Conservation (phyloP, 2,329 filamentous ascomycete species). For the Penicillium sp. region DNA sequence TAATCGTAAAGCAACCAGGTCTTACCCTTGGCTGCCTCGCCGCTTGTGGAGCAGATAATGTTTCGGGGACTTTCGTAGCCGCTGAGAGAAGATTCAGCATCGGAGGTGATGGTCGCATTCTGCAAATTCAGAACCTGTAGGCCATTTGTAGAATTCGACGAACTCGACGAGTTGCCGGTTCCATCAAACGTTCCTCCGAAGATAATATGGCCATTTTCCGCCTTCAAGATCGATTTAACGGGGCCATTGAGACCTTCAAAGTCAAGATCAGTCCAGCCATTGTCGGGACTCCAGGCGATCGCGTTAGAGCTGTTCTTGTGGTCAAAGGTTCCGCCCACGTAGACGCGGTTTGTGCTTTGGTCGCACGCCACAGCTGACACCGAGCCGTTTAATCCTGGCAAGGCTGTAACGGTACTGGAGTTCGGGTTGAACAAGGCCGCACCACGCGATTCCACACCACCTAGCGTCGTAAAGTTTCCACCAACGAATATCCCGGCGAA, state of each 20-base stretch:
- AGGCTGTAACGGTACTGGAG: conserved; percentile 67
- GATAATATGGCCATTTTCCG: conserved; percentile 78
- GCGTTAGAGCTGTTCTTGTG: conserved; percentile 84
- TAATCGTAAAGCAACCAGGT: conserved; percentile 81
- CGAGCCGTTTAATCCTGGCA: conserved; percentile 78
- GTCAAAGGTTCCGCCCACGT: conserved; percentile 84
- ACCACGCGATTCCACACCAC: conserved; percentile 70
- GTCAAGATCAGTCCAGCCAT: conserved; percentile 75
- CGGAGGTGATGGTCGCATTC: conserved; percentile 70
- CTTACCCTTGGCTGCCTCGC: conserved; percentile 66
- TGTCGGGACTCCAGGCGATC: conserved; percentile 70
- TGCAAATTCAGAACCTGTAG: conserved; percentile 82
- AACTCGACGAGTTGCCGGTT: conserved; percentile 74
- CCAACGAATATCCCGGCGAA: conserved; percentile 77
- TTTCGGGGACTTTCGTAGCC: conserved; percentile 76
- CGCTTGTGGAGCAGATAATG: conserved; percentile 75
- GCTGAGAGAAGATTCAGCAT: conserved; percentile 58
- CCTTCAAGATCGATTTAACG: conserved; percentile 80
- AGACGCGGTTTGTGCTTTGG: conserved; percentile 72
- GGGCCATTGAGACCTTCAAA: conserved; percentile 95
- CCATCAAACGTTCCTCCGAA: conserved; percentile 91
- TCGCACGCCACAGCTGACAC: conserved; percentile 86
- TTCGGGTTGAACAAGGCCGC: conserved; percentile 79
- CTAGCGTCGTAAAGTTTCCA: conserved; percentile 93
- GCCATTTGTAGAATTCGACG: conserved; percentile 52